Base-by-base conservation (phyloP, 345 rosid species). In the Bruguiera gymnorhiza region DNA sequence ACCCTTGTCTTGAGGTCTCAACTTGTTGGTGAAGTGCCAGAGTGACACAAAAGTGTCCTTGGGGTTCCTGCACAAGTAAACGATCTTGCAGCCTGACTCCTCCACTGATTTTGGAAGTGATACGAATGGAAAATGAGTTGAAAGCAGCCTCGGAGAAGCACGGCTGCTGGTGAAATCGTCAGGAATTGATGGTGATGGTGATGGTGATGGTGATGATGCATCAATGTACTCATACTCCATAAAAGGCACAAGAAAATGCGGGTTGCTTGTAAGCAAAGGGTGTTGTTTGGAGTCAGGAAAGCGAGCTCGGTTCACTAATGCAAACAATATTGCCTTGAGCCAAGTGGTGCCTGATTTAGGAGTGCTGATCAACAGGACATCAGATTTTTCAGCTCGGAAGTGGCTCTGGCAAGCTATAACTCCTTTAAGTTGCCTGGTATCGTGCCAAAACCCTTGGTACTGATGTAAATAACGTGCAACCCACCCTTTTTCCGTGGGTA, bases 291-390 rank as follows among this genome's bases (percentile, higher is more conserved):
- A 2, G 67, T 75, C 37, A 55, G 78, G 64, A 37, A 63, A n/a
- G 20, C 4, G 64, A 7, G 34, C 53, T 29, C 86, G 24, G 24
- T 24, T 82, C 1, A 85, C 23, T 34, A 86, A 3, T 1, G 89
- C 82, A 37, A 86, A 88, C 19, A 72, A 64, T 0, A 86, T 16
- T 3, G 91, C 83, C 24, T 89, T 89, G 8, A 86, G 63, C 91
- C 94, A 89, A 6, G 91, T 86, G 37, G 89, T 83, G 31, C 91
- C 91, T 52, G 88, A 78, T 67, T 89, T 89, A 11, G 94, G 94
- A 55, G 74, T 69, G 59, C 89, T 81, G 61, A 80, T 83, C 2
- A 89, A 77, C 64, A 84, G 66, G 58, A 85, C 55, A 69, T 89
- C 91, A 21, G 75, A 46, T 8, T 71, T 60, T 7, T 70, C 70